Evolutionary conservation across 2,329 filamentous ascomycete genomes (phyloP).

Genomic region (Sporothrix variecibatus): DNA sequence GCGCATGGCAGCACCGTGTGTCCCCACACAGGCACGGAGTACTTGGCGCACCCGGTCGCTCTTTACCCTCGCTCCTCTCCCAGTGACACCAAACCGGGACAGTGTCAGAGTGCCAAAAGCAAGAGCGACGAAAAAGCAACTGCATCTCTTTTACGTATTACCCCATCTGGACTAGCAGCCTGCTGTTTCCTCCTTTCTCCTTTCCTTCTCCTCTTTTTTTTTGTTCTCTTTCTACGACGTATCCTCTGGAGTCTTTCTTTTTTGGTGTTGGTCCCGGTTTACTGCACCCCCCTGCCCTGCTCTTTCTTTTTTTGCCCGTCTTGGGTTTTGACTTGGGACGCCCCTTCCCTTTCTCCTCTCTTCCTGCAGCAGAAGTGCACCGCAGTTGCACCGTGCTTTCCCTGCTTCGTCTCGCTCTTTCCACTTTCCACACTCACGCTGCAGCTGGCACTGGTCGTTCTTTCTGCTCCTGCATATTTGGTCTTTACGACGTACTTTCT

Average conservation of each 20-base stretch:
- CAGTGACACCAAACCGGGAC: not conserved
- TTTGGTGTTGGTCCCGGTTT: not conserved
- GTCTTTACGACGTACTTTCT: not conserved
- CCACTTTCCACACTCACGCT: not conserved
- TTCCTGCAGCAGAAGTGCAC: not conserved
- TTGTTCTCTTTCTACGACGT: not conserved
- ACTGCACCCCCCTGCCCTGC: not conserved
- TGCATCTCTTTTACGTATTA: slow-evolving; percentile 14
- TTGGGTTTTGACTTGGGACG: not conserved
- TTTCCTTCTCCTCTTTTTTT: slow-evolving; percentile 1
- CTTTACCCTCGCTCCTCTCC: not conserved
- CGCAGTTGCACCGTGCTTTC: not conserved
- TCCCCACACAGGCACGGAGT: slow-evolving; percentile 18
- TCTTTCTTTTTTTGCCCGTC: not conserved
- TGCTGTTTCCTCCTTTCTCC: not conserved
- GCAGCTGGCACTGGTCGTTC: not conserved
- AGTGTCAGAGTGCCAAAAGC: not conserved
- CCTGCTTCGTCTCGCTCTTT: not conserved
- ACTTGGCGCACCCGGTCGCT: not conserved
- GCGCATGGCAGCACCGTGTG: not conserved
- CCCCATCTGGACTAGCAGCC: slow-evolving; percentile 13
- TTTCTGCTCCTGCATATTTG: not conserved
- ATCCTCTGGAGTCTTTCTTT: not conserved
- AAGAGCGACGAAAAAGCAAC: slow-evolving; percentile 1
- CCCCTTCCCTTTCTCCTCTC: not conserved